A percentile compares a stretch with the other conserved stretches of the same genome.
Conservation (phyloP, 345 rosid species). For the Syzygium aqueum region DNA sequence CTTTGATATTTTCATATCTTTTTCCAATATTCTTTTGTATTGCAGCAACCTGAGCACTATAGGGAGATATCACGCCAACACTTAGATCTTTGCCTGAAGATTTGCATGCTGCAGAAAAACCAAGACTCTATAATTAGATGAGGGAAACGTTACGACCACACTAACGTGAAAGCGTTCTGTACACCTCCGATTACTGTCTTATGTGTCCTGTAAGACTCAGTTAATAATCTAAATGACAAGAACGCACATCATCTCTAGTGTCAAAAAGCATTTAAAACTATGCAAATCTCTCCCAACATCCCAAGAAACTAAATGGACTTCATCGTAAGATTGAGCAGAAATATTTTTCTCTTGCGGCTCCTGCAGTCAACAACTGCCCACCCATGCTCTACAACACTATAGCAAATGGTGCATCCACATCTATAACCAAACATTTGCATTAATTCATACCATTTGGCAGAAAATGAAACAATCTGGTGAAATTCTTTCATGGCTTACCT, state of each 20-base stretch:
- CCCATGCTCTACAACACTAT: not conserved
- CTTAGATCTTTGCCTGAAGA: not conserved
- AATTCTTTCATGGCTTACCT: not conserved
- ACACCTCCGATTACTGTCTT: not conserved
- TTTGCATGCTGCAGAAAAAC: conserved; percentile 6
- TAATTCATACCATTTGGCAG: not conserved
- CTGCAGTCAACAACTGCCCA: not conserved
- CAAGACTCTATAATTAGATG: not conserved
- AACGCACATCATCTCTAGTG: not conserved
- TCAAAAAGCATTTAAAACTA: not conserved
- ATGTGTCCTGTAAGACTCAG: not conserved
- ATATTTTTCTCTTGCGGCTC: not conserved
- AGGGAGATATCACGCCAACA: conserved; percentile 16
- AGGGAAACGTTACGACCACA: not conserved
- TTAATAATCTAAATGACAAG: not conserved
- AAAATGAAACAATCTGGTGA: not conserved
- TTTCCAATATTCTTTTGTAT: conserved; percentile 6
- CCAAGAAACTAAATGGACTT: not conserved
- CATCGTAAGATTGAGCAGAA: not conserved
- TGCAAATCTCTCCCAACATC: not conserved
- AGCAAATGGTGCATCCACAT: not conserved
- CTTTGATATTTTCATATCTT: not conserved
- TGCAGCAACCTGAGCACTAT: conserved; percentile 12
- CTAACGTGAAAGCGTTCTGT: not conserved
- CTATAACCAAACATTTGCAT: not conserved